Conservation (phyloP, 192 early-diverging fungal genomes). For the Powellomyces hirtus region DNA sequence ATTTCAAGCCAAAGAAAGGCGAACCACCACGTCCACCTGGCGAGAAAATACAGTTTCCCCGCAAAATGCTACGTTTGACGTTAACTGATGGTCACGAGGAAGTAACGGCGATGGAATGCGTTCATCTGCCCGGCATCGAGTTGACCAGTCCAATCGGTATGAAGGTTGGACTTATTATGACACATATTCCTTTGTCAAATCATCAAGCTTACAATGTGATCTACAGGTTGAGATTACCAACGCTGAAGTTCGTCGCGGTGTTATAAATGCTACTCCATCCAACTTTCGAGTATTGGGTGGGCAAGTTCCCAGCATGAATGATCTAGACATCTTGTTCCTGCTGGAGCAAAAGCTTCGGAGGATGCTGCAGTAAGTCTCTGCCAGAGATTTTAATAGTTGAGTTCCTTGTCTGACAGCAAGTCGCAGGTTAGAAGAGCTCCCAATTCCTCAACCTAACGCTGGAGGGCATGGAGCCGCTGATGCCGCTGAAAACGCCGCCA, state of each 20-base stretch:
- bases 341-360: constrained; percentile 10
- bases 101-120: constrained; percentile 24
- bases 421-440: not conserved
- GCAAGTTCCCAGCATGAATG: constrained; percentile 13
- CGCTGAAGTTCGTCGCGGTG: constrained; percentile 6
- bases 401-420: not conserved
- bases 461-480: not conserved
- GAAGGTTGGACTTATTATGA: not conserved
- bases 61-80: constrained; percentile 16
- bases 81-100: constrained; percentile 17
- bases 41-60: constrained; percentile 1
- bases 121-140: constrained; percentile 1
- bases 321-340: not conserved
- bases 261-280: not conserved
- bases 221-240: constrained; percentile 15
- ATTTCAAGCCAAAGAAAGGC: constrained; percentile 22
- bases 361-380: not conserved
- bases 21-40: not conserved
- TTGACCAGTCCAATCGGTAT: constrained; percentile 7
- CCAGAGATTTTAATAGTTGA: not conserved
- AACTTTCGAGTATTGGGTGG: constrained; percentile 22
- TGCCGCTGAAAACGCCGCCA: not conserved
- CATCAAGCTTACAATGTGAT: not conserved
- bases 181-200: not conserved
- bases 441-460: not conserved